A percentile compares a stretch with the other conserved stretches of the same genome.
These are phyloP conservation scores for Candida xyloterini DNA, from an alignment of 805 yeast species.

Conservation along the genomic window DNA sequence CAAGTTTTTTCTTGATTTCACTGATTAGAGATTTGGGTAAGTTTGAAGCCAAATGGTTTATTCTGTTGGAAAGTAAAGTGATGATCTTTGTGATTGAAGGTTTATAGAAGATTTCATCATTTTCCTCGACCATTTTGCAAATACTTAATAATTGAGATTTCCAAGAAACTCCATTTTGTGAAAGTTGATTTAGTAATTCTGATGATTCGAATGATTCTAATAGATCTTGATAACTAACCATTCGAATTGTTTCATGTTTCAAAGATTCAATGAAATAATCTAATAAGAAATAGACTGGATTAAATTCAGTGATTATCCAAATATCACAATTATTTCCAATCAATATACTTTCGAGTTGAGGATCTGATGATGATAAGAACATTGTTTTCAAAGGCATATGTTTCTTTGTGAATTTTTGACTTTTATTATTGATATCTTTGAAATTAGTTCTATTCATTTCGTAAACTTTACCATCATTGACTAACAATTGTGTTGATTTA, in stretches of 20 bases:
- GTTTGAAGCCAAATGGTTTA: constrained; percentile 31
- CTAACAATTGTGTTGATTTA: constrained; percentile 15
- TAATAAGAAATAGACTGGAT: constrained; percentile 39
- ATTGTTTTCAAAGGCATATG: constrained; percentile 42
- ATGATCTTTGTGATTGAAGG: constrained; percentile 39
- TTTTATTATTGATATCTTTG: constrained; percentile 32
- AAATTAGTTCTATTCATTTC: constrained; percentile 41
- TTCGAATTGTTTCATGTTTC: constrained; percentile 30
- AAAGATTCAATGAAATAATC: constrained; percentile 31
- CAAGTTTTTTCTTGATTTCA: constrained; percentile 13
- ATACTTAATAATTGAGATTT: constrained; percentile 30
- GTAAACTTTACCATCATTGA: constrained; percentile 28
- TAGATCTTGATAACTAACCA: constrained; percentile 43
- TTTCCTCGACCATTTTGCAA: constrained; percentile 41
- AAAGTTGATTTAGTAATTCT: constrained; percentile 15
- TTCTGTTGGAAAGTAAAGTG: constrained; percentile 37
- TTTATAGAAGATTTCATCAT: constrained; percentile 44
- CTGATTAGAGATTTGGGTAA: constrained; percentile 37
- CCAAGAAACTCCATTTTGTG: constrained; percentile 29
- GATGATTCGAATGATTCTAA: constrained; percentile 31
- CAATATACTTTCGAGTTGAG: constrained; percentile 33
- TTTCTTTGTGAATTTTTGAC: constrained; percentile 28
- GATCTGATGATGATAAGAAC: constrained; percentile 27
- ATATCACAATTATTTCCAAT: constrained; percentile 39
- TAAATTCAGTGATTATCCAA: constrained; percentile 40